A percentile compares a stretch with the other conserved stretches of the same genome.
These are phyloP conservation scores for Phytophthora pistaciae DNA, from an alignment of 352 stramenopile genomes.

Conservation along the genomic window DNA sequence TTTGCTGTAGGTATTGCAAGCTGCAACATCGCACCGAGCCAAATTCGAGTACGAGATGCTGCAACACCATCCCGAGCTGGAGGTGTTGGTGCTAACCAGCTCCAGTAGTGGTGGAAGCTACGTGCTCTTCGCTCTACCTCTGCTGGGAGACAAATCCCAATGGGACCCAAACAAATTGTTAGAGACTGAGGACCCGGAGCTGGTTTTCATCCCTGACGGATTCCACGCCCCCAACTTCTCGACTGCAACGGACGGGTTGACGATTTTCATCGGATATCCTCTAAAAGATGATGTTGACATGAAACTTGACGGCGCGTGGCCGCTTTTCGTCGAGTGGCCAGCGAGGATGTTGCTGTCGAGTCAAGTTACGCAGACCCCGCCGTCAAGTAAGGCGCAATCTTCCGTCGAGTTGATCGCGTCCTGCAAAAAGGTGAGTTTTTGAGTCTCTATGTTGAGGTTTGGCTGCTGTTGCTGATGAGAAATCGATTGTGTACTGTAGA, in stretches of 20 bases:
- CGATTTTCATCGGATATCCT: slow-evolving; percentile 37
- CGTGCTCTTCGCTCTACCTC: slow-evolving; percentile 46
- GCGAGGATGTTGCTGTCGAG: slow-evolving; percentile 42
- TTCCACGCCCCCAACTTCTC: slow-evolving; percentile 41
- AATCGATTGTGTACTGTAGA: slow-evolving; percentile 25
- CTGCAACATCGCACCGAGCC: slow-evolving; percentile 22
- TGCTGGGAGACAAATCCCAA: slow-evolving; percentile 32
- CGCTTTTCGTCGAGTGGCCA: slow-evolving; percentile 46
- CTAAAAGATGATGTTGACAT: slow-evolving; percentile 16
- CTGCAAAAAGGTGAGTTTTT: slow-evolving; percentile 43
- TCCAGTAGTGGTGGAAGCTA: slow-evolving; percentile 1
- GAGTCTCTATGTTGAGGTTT: not conserved
- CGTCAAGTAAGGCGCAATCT: slow-evolving; percentile 37
- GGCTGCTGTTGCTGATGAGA: slow-evolving; percentile 3
- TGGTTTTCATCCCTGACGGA: slow-evolving; percentile 33
- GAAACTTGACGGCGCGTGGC: slow-evolving; percentile 14
- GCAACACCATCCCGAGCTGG: slow-evolving; percentile 43
- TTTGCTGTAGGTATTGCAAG: slow-evolving; percentile 15
- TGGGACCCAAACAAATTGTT: slow-evolving; percentile 28
- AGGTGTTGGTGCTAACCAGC: slow-evolving; percentile 35
- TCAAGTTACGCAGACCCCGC: slow-evolving; percentile 43
- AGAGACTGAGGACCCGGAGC: slow-evolving; percentile 18
- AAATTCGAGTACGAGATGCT: slow-evolving; percentile 62
- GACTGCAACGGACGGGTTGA: slow-evolving; percentile 14
- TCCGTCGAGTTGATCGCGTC: slow-evolving; percentile 45